A percentile compares a stretch with the other conserved stretches of the same genome.
Conservation (phyloP, 2,329 filamentous ascomycete genomes). For the Trichoderma sp. region DNA sequence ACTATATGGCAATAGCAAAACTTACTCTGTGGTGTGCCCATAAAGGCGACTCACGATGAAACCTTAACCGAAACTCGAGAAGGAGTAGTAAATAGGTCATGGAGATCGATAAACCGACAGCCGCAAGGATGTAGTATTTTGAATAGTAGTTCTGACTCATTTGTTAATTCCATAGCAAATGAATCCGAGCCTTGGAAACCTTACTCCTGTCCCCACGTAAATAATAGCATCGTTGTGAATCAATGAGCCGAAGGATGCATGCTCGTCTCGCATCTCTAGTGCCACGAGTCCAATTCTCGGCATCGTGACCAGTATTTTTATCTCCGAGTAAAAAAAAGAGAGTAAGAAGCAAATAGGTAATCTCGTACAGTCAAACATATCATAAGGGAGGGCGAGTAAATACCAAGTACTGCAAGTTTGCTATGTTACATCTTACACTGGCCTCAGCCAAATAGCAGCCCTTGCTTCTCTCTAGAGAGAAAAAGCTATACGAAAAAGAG, state of each 20-base stretch:
- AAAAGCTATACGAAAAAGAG: not conserved
- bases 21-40: constrained; percentile 68
- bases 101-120: constrained; percentile 62
- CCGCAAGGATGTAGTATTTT: constrained; percentile 49
- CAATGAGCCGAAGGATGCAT: not conserved
- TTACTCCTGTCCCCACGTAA: constrained; percentile 29
- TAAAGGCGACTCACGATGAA: constrained; percentile 63
- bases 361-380: not conserved
- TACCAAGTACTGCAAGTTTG: not conserved
- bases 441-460: not conserved
- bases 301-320: not conserved
- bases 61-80: constrained; percentile 60
- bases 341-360: not conserved
- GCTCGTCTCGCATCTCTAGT: not conserved
- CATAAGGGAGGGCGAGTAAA: not conserved
- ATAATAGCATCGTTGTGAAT: constrained; percentile 20
- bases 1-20: no score
- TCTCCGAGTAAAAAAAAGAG: not conserved
- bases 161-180: not conserved
- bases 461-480: not conserved
- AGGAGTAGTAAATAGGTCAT: constrained; percentile 59
- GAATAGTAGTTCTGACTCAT: constrained; percentile 41
- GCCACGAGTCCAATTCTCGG: not conserved
- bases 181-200: fast-evolving
- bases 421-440: not conserved